Percentiles rank a stretch among this genome's conserved stretches.
Evolutionary conservation across 1,284 basidiomycete genomes (phyloP).

Genomic region (Xerocomus nothofagi): DNA sequence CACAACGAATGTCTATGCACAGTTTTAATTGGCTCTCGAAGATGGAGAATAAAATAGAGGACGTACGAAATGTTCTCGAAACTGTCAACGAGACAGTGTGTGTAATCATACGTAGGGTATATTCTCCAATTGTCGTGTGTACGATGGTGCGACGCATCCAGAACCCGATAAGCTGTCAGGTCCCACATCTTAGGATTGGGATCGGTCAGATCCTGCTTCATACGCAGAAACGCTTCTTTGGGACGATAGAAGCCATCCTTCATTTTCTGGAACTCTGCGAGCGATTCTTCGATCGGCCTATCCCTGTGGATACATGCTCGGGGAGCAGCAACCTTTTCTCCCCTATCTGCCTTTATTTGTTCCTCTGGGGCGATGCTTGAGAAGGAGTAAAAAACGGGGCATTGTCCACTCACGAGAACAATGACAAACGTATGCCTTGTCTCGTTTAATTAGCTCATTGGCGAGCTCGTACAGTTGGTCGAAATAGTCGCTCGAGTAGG

Average conservation of each 20-base stretch:
- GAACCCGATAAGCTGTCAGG: conserved; percentile 92
- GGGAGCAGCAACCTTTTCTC: conserved; percentile 79
- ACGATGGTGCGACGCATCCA: conserved; percentile 90
- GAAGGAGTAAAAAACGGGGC: neutral
- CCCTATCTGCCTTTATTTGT: conserved; percentile 86
- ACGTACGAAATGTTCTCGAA: conserved; percentile 98
- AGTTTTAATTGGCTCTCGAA: neutral
- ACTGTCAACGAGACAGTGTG: conserved; percentile 97
- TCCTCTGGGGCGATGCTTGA: conserved; percentile 57
- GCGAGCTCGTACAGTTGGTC: conserved; percentile 86
- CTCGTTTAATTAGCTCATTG: conserved; percentile 86
- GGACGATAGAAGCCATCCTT: conserved; percentile 87
- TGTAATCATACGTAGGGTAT: conserved; percentile 99
- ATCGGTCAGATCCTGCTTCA: conserved; percentile 96
- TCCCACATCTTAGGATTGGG: conserved; percentile 99
- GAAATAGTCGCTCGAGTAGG: conserved; percentile 99
- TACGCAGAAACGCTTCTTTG: conserved; percentile 89
- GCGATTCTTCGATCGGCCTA: conserved; percentile 82
- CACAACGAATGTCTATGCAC: conserved; percentile 88
- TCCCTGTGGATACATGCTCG: conserved; percentile 85
- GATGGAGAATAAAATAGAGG: neutral
- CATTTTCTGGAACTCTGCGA: conserved; percentile 92
- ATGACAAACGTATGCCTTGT: conserved; percentile 95
- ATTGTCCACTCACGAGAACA: conserved; percentile 76
- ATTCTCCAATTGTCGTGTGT: conserved; percentile 93